A percentile compares a stretch with the other conserved stretches of the same genome.
Evolutionary conservation across 2,329 filamentous ascomycete species (phyloP).

Genomic region (Acrocalymma vagum): DNA sequence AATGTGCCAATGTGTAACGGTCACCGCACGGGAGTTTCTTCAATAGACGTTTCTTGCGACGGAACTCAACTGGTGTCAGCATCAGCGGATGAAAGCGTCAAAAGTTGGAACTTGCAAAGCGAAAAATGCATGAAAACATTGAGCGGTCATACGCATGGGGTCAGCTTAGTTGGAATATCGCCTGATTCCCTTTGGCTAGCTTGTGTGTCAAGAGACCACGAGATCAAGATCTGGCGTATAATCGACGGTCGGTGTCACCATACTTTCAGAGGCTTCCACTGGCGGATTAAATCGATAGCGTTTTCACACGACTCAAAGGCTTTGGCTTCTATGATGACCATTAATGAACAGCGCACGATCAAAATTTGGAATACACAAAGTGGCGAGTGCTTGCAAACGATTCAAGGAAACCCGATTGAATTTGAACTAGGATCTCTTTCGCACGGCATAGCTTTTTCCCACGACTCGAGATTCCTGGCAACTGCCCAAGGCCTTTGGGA

Average conservation of each 20-base stretch:
- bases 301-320: conserved; percentile 23
- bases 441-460: conserved; percentile 6
- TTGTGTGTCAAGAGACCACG: conserved; percentile 17
- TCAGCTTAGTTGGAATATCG: conserved; percentile 13
- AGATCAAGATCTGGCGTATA: conserved; percentile 26
- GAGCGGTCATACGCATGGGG: conserved; percentile 11
- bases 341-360: conserved; percentile 17
- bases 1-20: conserved; percentile 19
- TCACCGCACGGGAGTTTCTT: conserved; percentile 16
- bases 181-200: conserved; percentile 10
- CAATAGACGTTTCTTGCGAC: conserved; percentile 30
- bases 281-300: conserved; percentile 17
- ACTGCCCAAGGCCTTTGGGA: no score
- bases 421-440: conserved; percentile 4
- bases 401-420: conserved; percentile 13
- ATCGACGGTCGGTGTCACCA: conserved; percentile 18
- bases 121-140: conserved; percentile 25
- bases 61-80: conserved; percentile 22
- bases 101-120: conserved; percentile 24
- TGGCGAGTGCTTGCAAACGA: conserved; percentile 17
- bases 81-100: conserved; percentile 11
- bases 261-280: conserved; percentile 22
- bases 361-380: conserved; percentile 24
- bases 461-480: conserved; percentile 2
- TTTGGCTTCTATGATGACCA: no score